phyloP scores from a whole-genome alignment of 371 early-diverging fungal species.

The Rhizopus sp. region DNA sequence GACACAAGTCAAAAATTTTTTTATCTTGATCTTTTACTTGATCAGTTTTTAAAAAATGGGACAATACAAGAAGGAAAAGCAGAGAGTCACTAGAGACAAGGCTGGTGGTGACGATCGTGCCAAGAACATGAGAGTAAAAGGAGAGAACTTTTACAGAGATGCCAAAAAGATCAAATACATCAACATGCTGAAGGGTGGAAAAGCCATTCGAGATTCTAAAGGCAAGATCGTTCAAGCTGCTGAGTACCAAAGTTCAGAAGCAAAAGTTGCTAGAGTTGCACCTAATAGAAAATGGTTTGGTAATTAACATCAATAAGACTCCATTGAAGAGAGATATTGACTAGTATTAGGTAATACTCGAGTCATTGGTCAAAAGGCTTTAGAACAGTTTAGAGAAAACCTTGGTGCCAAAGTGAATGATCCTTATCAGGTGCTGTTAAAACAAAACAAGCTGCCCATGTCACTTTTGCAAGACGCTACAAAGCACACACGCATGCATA shows the following conservation, averaged over 20 bases:
- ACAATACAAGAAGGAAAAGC: slow-evolving; percentile 69
- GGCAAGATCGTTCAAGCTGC: slow-evolving; percentile 97
- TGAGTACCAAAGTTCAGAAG: slow-evolving; percentile 85
- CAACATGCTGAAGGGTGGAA: slow-evolving; percentile 94
- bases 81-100: slow-evolving; percentile 53
- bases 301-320: slow-evolving; percentile 29
- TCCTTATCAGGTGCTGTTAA: slow-evolving; percentile 96
- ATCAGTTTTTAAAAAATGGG: slow-evolving; percentile 50
- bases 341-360: slow-evolving; percentile 78
- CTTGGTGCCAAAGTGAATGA: slow-evolving; percentile 87
- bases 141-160: slow-evolving; percentile 97
- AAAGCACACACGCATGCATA: slow-evolving; percentile 84
- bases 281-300: slow-evolving; percentile 99
- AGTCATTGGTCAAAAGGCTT: slow-evolving; percentile 91
- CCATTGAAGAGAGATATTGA: not conserved
- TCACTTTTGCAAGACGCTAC: slow-evolving; percentile 86
- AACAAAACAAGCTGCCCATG: slow-evolving; percentile 97
- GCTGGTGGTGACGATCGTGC: slow-evolving; percentile 56
- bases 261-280: slow-evolving; percentile 83
- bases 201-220: slow-evolving; percentile 81
- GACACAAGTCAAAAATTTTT: not conserved
- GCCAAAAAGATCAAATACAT: slow-evolving; percentile 88
- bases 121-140: slow-evolving; percentile 79
- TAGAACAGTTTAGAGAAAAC: slow-evolving; percentile 90
- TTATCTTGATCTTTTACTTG: not conserved